Base-by-base conservation (phyloP, 2,329 filamentous ascomycete genomes). In the Fusarium sublunatum region DNA sequence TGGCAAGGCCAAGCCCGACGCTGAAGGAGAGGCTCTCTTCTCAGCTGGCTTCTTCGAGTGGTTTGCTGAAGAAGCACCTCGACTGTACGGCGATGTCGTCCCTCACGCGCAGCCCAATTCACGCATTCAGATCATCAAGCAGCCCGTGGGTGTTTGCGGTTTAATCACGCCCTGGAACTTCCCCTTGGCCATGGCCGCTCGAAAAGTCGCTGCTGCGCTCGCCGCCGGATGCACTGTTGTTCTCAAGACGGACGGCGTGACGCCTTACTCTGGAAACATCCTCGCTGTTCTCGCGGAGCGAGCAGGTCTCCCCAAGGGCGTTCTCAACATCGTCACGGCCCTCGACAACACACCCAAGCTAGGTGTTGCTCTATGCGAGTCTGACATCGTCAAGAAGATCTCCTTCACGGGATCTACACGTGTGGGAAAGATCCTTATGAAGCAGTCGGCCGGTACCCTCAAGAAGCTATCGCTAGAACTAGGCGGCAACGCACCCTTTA, bases 231-330 rank as follows among this genome's bases (percentile, higher is more conserved):
- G 89, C 74, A 90, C 88, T 2, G 84, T 91, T 83, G 92, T 97
- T 0, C 87, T 88, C 62, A 97, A 97, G 78, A 89, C 91, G 13
- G 92, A 93, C 2, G 89, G 89, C 29, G 92, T 96, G 79, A 96
- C 93, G 1, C 93, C 93, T 0, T 93, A 93, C 74, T 95, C 92
- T 15, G 87, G 91, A 0, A 88, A 95, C 41, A 92, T 93, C 3
- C 77, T 97, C 15, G 90, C 90, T 3, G 92, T 96, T 75, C 85
- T 97, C 26, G 91, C 88, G 4, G 85, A 90, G 70, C 87, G 92
- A 24, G 93, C 93, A 8, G 93, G 93, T 19, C 29, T 69, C 3
- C 61, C 63, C 8, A 67, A 65, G 10, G 64, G 68, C 5, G 65
- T 70, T 19, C 29, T 70, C 22, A 70, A 92, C 74, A 79, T 92